Base-by-base conservation (phyloP, 2,329 filamentous ascomycete species). In the Amylocarpus encephaloides region DNA sequence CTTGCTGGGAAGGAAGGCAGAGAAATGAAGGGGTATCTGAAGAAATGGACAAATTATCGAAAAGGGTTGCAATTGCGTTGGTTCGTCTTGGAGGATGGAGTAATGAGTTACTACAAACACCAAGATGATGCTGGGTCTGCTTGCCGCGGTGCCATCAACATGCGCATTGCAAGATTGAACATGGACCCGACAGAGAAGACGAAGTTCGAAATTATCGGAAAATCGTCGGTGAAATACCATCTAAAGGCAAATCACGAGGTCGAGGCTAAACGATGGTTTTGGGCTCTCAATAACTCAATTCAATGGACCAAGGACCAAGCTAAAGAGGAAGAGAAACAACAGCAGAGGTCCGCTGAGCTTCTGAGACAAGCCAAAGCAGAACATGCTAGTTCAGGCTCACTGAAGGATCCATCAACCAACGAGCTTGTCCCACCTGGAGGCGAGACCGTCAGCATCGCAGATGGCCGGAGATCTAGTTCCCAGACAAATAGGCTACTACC, bases 41-140 rank as follows among this genome's bases (percentile, higher is more conserved):
- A 96, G 72, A 98, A 98, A 68, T 98, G 93, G 93, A 98, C 93
- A 43, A 98, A 98, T 67, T 98, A 98, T 67, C 91, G 92, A 18
- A 91, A 88, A 65, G 93, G 93, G 7, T 98, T 96, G 72, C 95
- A 98, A 71, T 70, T 98, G 56, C 79, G 93, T 53, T 98, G 92
- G 91, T 98, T 98, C 66, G 93, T 97, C 12, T 79, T 98, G 7
- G 93, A 98, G 66, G 93, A 98, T 66, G 93, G 93, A 11, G 92
- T 98, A 11, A 70, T 98, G 59, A 97, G 93, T 69, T 98, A 98
- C 72, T 98, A 97, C 74, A 98, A 98, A 71, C 89, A 97, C 67
- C 93, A 98, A 71, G 93, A 98, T 66, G 93, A 98, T 67, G 88
- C 90, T 30, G 93, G 91, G 19, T 95, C 90, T 46, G 93, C 93